These are phyloP conservation scores for Aspergillus costaricaensis DNA, from an alignment of 2,329 filamentous ascomycete genomes.

Conservation along the genomic window DNA sequence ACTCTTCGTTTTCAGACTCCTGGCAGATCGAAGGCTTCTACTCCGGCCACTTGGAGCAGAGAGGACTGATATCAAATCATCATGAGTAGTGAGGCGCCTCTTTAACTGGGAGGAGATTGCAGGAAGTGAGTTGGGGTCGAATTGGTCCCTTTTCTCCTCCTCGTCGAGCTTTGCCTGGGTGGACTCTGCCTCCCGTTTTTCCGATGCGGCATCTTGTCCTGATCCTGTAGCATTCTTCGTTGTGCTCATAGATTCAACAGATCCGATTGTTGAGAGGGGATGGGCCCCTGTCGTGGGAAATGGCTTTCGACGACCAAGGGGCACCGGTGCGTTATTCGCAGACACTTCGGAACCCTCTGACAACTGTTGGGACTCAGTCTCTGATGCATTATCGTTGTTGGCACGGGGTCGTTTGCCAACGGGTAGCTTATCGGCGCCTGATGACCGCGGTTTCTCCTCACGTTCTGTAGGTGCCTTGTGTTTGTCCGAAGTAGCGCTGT, in stretches of 20 bases:
- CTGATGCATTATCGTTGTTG: conserved; percentile 31
- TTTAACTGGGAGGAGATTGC: conserved; percentile 58
- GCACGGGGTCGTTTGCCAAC: conserved; percentile 20
- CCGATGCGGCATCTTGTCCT: conserved; percentile 26
- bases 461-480: conserved; percentile 18
- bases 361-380: conserved; percentile 30
- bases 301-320: conserved; percentile 44
- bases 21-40: conserved; percentile 71
- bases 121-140: conserved; percentile 46
- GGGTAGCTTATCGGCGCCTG: conserved; percentile 13
- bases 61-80: conserved; percentile 89
- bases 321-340: conserved; percentile 40
- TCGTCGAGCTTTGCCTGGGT: conserved; percentile 25
- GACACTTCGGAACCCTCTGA: conserved; percentile 44
- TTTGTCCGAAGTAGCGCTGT: conserved; percentile 13
- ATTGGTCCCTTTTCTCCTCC: conserved; percentile 50
- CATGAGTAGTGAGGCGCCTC: conserved; percentile 82
- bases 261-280: conserved; percentile 60
- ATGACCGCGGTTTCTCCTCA: conserved; percentile 19
- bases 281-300: conserved; percentile 57
- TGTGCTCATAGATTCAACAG: conserved; percentile 55
- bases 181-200: conserved; percentile 21
- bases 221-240: conserved; percentile 23
- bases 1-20: conserved; percentile 74
- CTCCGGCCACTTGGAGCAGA: conserved; percentile 65